Conservation (phyloP, 768 basidiomycete genomes). For the Lentinula raphanica region DNA sequence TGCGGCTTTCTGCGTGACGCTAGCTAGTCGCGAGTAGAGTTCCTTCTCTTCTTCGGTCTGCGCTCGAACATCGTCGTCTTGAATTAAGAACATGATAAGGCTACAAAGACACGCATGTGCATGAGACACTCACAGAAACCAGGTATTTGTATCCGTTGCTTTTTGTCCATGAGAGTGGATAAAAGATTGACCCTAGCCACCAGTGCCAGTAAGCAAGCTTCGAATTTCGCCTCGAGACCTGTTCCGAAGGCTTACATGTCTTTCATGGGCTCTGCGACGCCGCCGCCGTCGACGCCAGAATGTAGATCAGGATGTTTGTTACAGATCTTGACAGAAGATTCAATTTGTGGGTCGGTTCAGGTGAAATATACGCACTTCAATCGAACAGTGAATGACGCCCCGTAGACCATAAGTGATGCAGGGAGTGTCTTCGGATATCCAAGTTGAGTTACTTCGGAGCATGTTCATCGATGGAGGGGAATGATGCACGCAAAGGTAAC, state of each 20-base stretch:
- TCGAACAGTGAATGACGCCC: slow-evolving; percentile 85
- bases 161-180: slow-evolving; percentile 56
- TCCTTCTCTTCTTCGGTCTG: slow-evolving; percentile 62
- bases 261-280: slow-evolving; percentile 81
- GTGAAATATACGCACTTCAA: slow-evolving; percentile 44
- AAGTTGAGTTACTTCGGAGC: slow-evolving; percentile 78
- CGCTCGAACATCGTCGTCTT: slow-evolving; percentile 77
- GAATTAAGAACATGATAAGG: not conserved
- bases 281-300: slow-evolving; percentile 92
- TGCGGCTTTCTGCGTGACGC: slow-evolving; percentile 62
- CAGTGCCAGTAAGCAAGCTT: not conserved
- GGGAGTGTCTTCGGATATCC: slow-evolving; percentile 89
- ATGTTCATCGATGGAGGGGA: not conserved
- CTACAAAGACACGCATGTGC: not conserved
- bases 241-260: slow-evolving; percentile 60
- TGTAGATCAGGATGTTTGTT: slow-evolving; percentile 79
- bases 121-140: slow-evolving; percentile 65
- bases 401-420: slow-evolving; percentile 94
- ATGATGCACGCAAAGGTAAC: slow-evolving; percentile 5
- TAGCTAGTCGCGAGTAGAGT: slow-evolving; percentile 64
- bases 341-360: not conserved
- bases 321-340: slow-evolving; percentile 44
- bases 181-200: slow-evolving; percentile 68
- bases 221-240: not conserved
- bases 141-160: slow-evolving; percentile 62